phyloP scores from a whole-genome alignment of 2,329 filamentous ascomycete genomes.

The Diaporthe capsici region DNA sequence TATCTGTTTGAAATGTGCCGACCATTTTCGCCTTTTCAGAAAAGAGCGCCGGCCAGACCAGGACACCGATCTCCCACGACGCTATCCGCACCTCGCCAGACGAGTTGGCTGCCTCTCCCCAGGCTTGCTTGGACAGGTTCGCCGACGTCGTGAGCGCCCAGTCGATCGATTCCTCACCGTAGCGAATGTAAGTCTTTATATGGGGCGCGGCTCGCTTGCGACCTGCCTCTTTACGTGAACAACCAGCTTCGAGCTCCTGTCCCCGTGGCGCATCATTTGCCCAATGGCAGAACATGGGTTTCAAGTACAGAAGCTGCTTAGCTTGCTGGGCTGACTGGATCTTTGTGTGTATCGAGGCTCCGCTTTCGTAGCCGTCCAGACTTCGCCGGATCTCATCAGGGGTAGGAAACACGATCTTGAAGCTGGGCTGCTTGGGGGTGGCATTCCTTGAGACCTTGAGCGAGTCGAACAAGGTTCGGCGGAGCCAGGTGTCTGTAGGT shows the following conservation, averaged over 20 bases:
- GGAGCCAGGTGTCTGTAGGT: constrained; percentile 79
- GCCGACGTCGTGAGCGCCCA: constrained; percentile 93
- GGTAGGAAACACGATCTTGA: constrained; percentile 86
- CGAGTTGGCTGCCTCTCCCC: constrained; percentile 76
- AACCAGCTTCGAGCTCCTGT: constrained; percentile 43
- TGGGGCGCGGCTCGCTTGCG: constrained; percentile 83
- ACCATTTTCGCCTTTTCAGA: constrained; percentile 71
- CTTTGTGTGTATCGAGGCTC: constrained; percentile 86
- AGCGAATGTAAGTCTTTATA: constrained; percentile 90
- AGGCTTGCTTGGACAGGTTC: constrained; percentile 91
- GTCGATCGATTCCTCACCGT: constrained; percentile 71
- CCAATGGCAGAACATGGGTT: constrained; percentile 82
- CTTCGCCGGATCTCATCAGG: constrained; percentile 82
- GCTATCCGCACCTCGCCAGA: constrained; percentile 77
- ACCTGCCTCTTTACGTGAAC: constrained; percentile 63
- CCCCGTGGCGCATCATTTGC: constrained; percentile 68
- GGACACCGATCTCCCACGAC: constrained; percentile 87
- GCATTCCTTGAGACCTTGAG: constrained; percentile 53
- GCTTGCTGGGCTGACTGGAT: constrained; percentile 77
- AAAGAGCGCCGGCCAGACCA: constrained; percentile 81
- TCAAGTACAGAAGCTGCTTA: constrained; percentile 81
- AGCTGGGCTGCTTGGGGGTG: constrained; percentile 58
- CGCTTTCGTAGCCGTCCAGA: constrained; percentile 83
- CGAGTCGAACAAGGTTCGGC: constrained; percentile 71
- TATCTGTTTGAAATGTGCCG: constrained; percentile 75